Percentiles rank a stretch among this genome's conserved stretches.
Conservation (phyloP, 2,329 filamentous ascomycete genomes). For the Paraphaeosphaeria sporulosa region DNA sequence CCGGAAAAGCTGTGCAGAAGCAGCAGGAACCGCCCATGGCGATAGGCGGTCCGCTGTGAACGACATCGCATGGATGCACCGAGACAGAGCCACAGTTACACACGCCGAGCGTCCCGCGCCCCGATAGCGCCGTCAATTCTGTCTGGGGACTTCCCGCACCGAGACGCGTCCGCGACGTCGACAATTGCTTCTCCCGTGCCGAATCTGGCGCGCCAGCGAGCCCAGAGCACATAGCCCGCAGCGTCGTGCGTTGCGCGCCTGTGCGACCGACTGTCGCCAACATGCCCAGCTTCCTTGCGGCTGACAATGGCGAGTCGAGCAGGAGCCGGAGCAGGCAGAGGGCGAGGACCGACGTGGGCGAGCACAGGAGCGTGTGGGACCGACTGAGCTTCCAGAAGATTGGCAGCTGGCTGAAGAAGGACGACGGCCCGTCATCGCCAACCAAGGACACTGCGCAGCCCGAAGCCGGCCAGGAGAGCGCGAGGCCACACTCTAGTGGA, state of each 20-base stretch:
- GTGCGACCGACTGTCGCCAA: constrained; percentile 21
- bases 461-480: constrained; percentile 42
- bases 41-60: constrained; percentile 20
- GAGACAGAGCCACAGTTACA: constrained; percentile 37
- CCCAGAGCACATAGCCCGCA: constrained; percentile 24
- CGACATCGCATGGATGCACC: constrained; percentile 35
- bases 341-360: constrained; percentile 42
- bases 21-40: constrained; percentile 19
- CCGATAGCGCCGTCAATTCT: constrained; percentile 35
- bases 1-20: constrained; percentile 10
- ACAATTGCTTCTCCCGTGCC: constrained; percentile 17
- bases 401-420: constrained; percentile 51
- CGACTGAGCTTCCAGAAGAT: constrained; percentile 50
- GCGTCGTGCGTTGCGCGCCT: constrained; percentile 26
- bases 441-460: constrained; percentile 17
- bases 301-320: constrained; percentile 38
- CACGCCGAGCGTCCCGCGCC: constrained; percentile 35
- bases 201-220: not conserved
- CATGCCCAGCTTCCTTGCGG: constrained; percentile 39
- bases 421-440: constrained; percentile 41
- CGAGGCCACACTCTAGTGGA: constrained; percentile 43
- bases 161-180: constrained; percentile 15
- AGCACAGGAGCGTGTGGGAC: constrained; percentile 48
- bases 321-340: constrained; percentile 42
- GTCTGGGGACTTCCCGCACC: constrained; percentile 22